Evolutionary conservation across 2,329 filamentous ascomycete species (phyloP).

Genomic region (Scolecobasidium constrictum): DNA sequence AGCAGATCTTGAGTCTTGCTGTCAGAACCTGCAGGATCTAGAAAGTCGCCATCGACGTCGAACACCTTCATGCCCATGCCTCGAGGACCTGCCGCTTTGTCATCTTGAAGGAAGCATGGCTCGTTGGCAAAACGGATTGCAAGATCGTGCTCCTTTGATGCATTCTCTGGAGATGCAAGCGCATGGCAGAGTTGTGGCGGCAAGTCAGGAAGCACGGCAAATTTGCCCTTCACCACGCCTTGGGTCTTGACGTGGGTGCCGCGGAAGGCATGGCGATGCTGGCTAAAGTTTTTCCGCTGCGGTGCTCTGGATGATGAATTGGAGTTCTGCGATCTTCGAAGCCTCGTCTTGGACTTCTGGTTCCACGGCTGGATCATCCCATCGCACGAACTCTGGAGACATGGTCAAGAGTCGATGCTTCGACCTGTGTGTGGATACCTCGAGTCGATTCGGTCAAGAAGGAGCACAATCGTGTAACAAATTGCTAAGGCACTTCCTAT

Average conservation of each 20-base stretch:
- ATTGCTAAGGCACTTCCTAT: too few species aligned
- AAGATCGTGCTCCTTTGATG: not conserved
- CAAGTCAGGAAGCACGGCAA: conserved; percentile 31
- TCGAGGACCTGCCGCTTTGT: conserved; percentile 33
- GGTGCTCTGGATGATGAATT: too few species aligned
- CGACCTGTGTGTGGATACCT: too few species aligned
- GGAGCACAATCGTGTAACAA: too few species aligned
- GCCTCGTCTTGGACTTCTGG: conserved; percentile 8
- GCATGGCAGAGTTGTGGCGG: conserved; percentile 25
- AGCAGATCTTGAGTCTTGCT: conserved; percentile 32
- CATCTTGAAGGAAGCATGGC: conserved; percentile 11
- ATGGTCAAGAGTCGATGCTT: too few species aligned
- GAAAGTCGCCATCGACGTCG: conserved; percentile 32
- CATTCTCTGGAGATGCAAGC: not conserved
- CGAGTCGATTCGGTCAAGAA: too few species aligned
- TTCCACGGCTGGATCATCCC: not conserved
- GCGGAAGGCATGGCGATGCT: conserved; percentile 23
- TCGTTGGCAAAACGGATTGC: conserved; percentile 5
- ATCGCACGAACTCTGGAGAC: conserved; percentile 18
- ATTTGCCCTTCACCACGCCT: conserved; percentile 37
- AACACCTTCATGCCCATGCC: conserved; percentile 41
- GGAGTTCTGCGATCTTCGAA: not conserved
- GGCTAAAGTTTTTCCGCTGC: conserved; percentile 2
- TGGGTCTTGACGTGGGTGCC: conserved; percentile 38
- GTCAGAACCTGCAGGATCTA: conserved; percentile 23